Evolutionary conservation across 2,329 filamentous ascomycete genomes (phyloP).

Genomic region (Tricladium varicosporioides): DNA sequence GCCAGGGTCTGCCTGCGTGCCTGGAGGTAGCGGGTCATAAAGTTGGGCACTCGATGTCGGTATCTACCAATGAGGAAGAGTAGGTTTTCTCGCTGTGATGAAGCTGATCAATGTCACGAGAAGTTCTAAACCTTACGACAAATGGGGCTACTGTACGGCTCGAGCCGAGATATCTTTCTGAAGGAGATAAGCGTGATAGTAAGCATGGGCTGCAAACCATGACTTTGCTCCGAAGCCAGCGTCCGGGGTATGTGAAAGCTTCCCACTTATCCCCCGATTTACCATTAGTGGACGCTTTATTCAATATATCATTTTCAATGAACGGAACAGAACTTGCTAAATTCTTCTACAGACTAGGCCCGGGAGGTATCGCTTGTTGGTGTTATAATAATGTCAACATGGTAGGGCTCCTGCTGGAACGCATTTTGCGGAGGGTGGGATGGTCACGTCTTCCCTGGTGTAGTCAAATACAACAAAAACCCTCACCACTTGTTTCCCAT

Average conservation of each 20-base stretch:
- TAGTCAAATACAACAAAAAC: constrained; percentile 17
- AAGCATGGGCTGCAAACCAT: constrained; percentile 41
- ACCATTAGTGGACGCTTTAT: too few relatives aligned
- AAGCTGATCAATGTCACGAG: not conserved
- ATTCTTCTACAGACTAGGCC: constrained; percentile 43
- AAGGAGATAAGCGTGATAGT: constrained; percentile 53
- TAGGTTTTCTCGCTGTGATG: not conserved
- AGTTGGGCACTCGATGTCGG: not conserved
- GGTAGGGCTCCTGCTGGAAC: constrained; percentile 14
- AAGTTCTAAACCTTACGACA: not conserved
- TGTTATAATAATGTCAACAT: not conserved
- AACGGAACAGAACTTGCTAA: not conserved
- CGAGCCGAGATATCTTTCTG: constrained; percentile 11
- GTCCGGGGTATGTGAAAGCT: constrained; percentile 37
- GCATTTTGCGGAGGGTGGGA: constrained; percentile 39
- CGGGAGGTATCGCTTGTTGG: constrained; percentile 38
- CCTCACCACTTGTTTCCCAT: constrained; percentile 1
- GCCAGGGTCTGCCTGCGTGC: not conserved
- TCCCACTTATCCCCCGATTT: not conserved
- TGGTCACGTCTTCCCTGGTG: constrained; percentile 48
- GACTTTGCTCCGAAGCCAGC: constrained; percentile 58
- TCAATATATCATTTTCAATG: too few relatives aligned
- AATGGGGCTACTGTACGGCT: not conserved
- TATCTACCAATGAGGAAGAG: not conserved
- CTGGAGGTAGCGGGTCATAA: constrained; percentile 1